Evolutionary conservation across 1,284 basidiomycete genomes (phyloP), one percentile per base, ranked within the genome.

Genomic region (Microbotryomycetes sp.): DNA sequence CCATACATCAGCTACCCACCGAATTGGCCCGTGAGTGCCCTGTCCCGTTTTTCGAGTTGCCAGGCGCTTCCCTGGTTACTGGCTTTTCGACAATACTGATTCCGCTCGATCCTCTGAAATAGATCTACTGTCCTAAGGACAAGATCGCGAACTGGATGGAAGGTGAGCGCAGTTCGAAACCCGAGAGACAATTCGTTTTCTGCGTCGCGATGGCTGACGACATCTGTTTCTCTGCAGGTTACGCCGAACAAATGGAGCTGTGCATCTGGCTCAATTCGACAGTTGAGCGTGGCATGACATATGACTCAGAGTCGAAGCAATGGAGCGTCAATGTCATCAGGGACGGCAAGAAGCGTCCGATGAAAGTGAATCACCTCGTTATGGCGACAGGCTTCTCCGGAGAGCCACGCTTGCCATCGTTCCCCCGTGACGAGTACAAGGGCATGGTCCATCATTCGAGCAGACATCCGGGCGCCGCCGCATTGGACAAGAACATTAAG

Each of bases 21-120:
- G 14, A 72, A 74, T 22, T 86, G 85, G 84, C 83, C 84, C 0
- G 80, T 82, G n/a, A n/a, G n/a, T n/a, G n/a, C n/a, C n/a, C n/a
- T n/a, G n/a, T n/a, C n/a, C n/a, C n/a, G n/a, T n/a, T n/a, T n/a
- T n/a, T n/a, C n/a, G n/a, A n/a, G 0, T 84, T 80, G 68, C 80
- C 82, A 0, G 83, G 84, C 1, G 81, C 83, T 16, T 76, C 74
- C 23, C 69, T 78, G 64, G 61, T 64, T 7, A 71, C 62, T 72
- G 46, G 4, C 46, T 23, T 47, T n/a, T 54, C 29, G 4, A 4
- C 2, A 12, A 15, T 15, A 6, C 61, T 67, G 69, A n/a, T 74
- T 70, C 64, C 73, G 73, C 12, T 32, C 64, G 49, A 73, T 66
- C 58, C 54, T 63, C 30, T 50, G 30, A 30, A 63, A 62, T n/a